phyloP scores from a whole-genome alignment of 163 green algal genomes.

The Scenedesmus sp. region DNA sequence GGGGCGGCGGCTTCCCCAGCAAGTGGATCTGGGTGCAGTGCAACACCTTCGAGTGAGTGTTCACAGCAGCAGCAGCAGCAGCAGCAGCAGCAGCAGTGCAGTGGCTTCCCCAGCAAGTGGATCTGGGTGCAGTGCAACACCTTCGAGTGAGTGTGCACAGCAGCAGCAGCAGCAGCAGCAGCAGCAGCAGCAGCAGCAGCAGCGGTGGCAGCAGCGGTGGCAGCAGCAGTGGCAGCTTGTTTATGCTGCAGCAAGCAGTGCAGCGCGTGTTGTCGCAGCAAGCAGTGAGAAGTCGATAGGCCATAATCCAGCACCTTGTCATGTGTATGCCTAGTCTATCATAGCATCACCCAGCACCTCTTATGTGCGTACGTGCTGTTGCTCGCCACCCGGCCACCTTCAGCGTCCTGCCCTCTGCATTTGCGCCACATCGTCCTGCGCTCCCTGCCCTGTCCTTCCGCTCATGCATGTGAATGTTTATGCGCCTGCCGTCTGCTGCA shows the following conservation, averaged over 20 bases:
- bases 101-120: constrained; percentile 92
- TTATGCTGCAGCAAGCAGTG: background rate
- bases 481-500: background rate
- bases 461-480: too few relatives aligned
- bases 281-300: too few relatives aligned
- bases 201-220: background rate
- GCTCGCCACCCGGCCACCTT: too few relatives aligned
- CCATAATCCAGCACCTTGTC: too few relatives aligned
- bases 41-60: constrained; percentile 79
- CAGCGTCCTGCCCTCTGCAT: too few relatives aligned
- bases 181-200: background rate
- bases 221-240: background rate
- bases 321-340: too few relatives aligned
- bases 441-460: too few relatives aligned
- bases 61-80: background rate
- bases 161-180: background rate
- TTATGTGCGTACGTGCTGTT: too few relatives aligned
- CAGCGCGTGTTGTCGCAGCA: background rate
- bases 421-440: too few relatives aligned
- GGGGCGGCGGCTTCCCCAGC: constrained; percentile 93
- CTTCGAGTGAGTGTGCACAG: constrained; percentile 67
- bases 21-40: constrained; percentile 94
- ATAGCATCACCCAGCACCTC: too few relatives aligned
- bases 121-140: constrained; percentile 91
- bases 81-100: constrained; percentile 90